Evolutionary conservation across 1,284 basidiomycete genomes (phyloP).

Genomic region (Tremellales sp.): DNA sequence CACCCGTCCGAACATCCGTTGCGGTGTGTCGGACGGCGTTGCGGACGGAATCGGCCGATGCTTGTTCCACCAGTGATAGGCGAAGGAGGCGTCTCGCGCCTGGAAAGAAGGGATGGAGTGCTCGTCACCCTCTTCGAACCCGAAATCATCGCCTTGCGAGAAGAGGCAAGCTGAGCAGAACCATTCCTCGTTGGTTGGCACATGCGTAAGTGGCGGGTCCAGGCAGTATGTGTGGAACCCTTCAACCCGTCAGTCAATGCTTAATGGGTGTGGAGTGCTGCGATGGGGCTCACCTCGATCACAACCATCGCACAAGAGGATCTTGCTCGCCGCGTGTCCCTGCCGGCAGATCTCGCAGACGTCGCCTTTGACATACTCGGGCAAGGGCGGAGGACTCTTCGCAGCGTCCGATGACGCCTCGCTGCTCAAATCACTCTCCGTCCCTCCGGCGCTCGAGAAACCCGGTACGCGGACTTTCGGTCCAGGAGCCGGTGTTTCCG

Average conservation of each 20-base stretch:
- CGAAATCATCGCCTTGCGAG: constrained; percentile 94
- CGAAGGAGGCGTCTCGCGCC: constrained; percentile 82
- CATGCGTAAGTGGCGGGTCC: constrained; percentile 74
- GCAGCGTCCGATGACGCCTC: constrained; percentile 22
- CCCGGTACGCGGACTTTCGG: constrained; percentile 39
- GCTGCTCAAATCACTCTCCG: constrained; percentile 42
- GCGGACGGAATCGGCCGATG: constrained; percentile 57
- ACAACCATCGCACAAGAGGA: constrained; percentile 95
- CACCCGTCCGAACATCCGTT: constrained; percentile 57
- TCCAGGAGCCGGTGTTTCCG: constrained; percentile 3
- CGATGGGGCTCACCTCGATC: constrained; percentile 73
- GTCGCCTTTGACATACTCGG: constrained; percentile 45
- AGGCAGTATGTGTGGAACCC: constrained; percentile 97
- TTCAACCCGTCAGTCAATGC: constrained; percentile 35
- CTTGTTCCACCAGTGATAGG: constrained; percentile 76
- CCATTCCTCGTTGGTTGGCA: constrained; percentile 88
- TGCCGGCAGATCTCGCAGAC: constrained; percentile 84
- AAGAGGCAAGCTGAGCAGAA: constrained; percentile 91
- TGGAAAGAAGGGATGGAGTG: constrained; percentile 91
- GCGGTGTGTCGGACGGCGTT: constrained; percentile 14
- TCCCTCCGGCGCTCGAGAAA: constrained; percentile 32
- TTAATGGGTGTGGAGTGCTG: not conserved
- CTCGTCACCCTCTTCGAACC: constrained; percentile 97
- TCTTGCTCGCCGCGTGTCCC: constrained; percentile 80
- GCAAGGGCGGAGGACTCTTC: not conserved